Conservation (phyloP, 331 rosid genomes). For the Phaseolus coccineus region DNA sequence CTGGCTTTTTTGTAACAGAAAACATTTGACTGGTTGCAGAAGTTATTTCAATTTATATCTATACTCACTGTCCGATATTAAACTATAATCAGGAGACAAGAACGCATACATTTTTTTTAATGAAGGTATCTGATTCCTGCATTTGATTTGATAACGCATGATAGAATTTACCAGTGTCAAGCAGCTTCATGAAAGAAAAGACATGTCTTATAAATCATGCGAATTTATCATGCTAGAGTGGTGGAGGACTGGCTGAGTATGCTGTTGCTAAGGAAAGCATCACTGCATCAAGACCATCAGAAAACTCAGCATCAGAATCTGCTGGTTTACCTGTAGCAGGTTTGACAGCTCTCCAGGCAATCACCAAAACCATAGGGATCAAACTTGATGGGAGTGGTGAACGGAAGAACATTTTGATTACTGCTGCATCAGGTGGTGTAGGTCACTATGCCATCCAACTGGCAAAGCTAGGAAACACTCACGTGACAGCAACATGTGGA, state of each 20-base stretch:
- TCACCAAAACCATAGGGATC: conserved; percentile 66
- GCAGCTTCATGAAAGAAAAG: conserved; percentile 12
- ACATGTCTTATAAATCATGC: background rate
- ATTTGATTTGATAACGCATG: background rate
- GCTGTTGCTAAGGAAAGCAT: conserved; percentile 54
- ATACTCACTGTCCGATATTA: background rate
- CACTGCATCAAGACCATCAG: conserved; percentile 58
- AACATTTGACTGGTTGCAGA: background rate
- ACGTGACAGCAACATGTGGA: conserved; percentile 82
- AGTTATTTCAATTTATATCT: conserved; percentile 1
- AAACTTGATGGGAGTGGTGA: conserved; percentile 72
- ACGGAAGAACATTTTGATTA: conserved; percentile 63
- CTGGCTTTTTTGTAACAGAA: background rate
- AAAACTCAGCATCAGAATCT: conserved; percentile 61
- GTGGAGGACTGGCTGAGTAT: conserved; percentile 82
- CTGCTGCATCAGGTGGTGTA: conserved; percentile 83
- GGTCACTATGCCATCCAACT: conserved; percentile 80
- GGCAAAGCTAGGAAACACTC: conserved; percentile 84
- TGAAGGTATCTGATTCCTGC: background rate
- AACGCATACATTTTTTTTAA: background rate
- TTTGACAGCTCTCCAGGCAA: conserved; percentile 71
- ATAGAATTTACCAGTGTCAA: background rate
- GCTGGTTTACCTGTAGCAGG: conserved; percentile 71
- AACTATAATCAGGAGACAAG: background rate
- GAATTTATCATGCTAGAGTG: conserved; percentile 44